phyloP scores from a whole-genome alignment of 345 rosid species.

The Diplotaxis tenuifolia region DNA sequence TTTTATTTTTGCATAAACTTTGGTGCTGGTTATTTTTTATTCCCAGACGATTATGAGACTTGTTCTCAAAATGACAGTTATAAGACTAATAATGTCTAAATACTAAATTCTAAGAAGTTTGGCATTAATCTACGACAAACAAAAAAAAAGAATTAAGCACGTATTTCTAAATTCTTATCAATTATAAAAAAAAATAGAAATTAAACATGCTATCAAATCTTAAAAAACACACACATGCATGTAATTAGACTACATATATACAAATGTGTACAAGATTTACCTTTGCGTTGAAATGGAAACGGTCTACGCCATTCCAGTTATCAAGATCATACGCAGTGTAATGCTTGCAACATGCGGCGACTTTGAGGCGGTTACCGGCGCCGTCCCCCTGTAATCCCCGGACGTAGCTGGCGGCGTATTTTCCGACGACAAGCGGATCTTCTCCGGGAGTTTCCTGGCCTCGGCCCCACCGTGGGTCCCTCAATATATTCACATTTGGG shows the following conservation, averaged over 20 bases:
- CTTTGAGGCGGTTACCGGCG: conserved; percentile 63
- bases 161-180: background rate
- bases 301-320: conserved; percentile 88
- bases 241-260: background rate
- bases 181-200: background rate
- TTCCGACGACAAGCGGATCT: conserved; percentile 71
- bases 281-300: conserved; percentile 81
- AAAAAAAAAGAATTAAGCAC: background rate
- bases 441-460: conserved; percentile 96
- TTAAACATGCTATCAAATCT: background rate
- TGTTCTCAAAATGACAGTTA: background rate
- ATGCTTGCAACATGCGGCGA: conserved; percentile 97
- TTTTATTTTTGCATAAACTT: background rate
- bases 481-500: conserved; percentile 72
- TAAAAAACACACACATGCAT: background rate
- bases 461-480: conserved; percentile 92
- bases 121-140: background rate
- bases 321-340: conserved; percentile 97
- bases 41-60: background rate
- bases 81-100: background rate
- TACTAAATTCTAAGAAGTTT: background rate
- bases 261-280: conserved; percentile 36
- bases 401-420: conserved; percentile 73
- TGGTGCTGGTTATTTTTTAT: background rate
- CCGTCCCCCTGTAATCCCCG: conserved; percentile 65